phyloP scores from a whole-genome alignment of 768 basidiomycete genomes.

The Russula abietina region DNA sequence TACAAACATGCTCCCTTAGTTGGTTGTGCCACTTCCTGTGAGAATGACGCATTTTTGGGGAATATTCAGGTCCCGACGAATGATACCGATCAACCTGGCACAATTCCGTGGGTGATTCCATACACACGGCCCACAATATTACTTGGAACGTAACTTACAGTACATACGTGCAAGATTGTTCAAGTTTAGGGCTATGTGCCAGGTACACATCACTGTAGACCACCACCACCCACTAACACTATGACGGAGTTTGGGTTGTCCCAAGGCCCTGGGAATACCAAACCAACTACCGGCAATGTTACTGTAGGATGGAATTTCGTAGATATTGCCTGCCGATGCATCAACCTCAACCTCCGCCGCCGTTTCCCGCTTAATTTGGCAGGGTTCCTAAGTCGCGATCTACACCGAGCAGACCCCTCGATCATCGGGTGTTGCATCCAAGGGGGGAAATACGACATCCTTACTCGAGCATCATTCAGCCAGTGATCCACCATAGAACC shows the following conservation, averaged over 20 bases:
- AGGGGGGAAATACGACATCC: not conserved
- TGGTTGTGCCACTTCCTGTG: not conserved
- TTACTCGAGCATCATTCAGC: not conserved
- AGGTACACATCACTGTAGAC: no score
- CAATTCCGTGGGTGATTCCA: not conserved
- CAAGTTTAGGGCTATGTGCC: not conserved
- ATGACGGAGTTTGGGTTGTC: not conserved
- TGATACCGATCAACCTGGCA: not conserved
- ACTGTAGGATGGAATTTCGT: not conserved
- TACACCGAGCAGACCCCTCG: not conserved
- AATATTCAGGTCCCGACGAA: slow-evolving; percentile 2
- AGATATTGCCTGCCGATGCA: not conserved
- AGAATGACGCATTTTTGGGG: not conserved
- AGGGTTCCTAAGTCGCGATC: slow-evolving; percentile 6
- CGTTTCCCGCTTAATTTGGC: not conserved
- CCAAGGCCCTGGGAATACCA: not conserved
- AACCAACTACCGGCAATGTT: not conserved
- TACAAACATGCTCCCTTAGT: not conserved
- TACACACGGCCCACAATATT: not conserved
- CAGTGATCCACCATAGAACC: slow-evolving; percentile 3
- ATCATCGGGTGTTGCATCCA: not conserved
- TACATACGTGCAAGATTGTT: not conserved
- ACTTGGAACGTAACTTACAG: not conserved
- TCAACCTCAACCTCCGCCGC: not conserved
- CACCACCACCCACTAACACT: not conserved